Evolutionary conservation across 1,139 yeast species (phyloP).

Genomic region (Suhomyces bokatorum): DNA sequence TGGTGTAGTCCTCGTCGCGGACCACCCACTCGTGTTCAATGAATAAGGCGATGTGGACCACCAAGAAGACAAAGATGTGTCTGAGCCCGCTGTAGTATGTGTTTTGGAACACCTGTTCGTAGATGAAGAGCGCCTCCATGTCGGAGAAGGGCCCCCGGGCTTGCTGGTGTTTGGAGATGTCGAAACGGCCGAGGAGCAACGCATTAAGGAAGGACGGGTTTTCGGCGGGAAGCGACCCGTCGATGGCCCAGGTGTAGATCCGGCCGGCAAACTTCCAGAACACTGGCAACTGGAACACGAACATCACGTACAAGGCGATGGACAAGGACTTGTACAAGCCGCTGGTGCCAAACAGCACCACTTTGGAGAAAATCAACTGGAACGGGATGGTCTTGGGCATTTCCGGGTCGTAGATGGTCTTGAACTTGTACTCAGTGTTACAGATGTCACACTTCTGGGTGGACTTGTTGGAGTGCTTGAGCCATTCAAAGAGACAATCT

Average conservation of each 20-base stretch:
- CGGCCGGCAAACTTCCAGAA: slow-evolving; percentile 57
- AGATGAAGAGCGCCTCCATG: slow-evolving; percentile 4
- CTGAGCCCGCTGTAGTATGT: slow-evolving; percentile 46
- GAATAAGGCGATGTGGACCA: slow-evolving; percentile 49
- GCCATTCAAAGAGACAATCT: slow-evolving; percentile 89
- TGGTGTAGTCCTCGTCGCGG: slow-evolving; percentile 64
- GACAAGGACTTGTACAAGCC: slow-evolving; percentile 29
- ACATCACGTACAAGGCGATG: slow-evolving; percentile 34
- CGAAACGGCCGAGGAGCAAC: slow-evolving; percentile 49
- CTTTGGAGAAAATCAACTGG: slow-evolving; percentile 40
- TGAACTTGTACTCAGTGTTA: slow-evolving; percentile 71
- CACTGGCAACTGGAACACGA: slow-evolving; percentile 56
- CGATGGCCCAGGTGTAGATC: slow-evolving; percentile 54
- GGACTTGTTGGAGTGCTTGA: slow-evolving; percentile 60
- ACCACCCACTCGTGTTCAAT: slow-evolving; percentile 73
- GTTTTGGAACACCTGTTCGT: slow-evolving; percentile 23
- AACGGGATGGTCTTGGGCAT: slow-evolving; percentile 72
- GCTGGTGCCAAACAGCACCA: slow-evolving; percentile 30
- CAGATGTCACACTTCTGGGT: slow-evolving; percentile 85
- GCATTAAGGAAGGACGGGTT: slow-evolving; percentile 40
- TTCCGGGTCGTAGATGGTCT: slow-evolving; percentile 65
- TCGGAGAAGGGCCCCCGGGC: neutral
- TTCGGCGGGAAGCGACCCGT: slow-evolving; percentile 47
- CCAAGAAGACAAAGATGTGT: slow-evolving; percentile 38
- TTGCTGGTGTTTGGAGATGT: slow-evolving; percentile 10